Evolutionary conservation across 805 yeast genomes (phyloP).

Genomic region (Candida dajiaensis): DNA sequence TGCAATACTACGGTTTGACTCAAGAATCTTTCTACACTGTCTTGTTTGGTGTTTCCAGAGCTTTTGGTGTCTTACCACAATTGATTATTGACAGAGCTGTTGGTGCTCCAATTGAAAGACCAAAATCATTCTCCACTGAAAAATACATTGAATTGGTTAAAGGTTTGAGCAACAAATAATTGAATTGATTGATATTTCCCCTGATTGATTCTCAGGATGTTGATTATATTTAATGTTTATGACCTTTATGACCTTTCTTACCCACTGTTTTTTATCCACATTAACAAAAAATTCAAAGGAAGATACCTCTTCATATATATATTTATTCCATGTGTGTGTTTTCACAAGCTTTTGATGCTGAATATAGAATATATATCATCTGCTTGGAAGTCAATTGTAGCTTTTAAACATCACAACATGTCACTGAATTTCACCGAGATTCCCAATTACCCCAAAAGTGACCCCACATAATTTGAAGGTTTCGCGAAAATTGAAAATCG

Average conservation of each 20-base stretch:
- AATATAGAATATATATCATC: not conserved
- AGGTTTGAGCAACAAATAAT: conserved; percentile 25
- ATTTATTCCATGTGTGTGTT: not conserved
- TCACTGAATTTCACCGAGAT: too few relatives aligned
- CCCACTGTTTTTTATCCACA: not conserved
- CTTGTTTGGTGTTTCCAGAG: conserved; percentile 81
- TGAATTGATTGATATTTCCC: not conserved
- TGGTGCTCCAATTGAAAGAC: conserved; percentile 82
- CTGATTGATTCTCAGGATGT: not conserved
- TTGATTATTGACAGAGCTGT: conserved; percentile 78
- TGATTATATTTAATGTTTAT: conserved; percentile 6
- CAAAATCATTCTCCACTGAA: conserved; percentile 90
- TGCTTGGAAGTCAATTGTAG: not conserved
- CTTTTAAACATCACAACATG: too few relatives aligned
- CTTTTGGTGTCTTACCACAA: conserved; percentile 82
- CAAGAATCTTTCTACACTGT: conserved; percentile 83
- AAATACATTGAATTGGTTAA: conserved; percentile 81
- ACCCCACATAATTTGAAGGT: too few relatives aligned
- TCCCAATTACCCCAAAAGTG: not conserved
- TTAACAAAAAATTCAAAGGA: not conserved
- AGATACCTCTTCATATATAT: not conserved
- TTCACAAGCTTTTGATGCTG: not conserved
- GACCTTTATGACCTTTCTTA: conserved; percentile 9
- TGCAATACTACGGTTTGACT: conserved; percentile 80
- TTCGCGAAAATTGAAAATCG: too few relatives aligned